Evolutionary conservation across 768 basidiomycete genomes (phyloP), one percentile per base, ranked within the genome.

Genomic region (Tephrocybe sp.): DNA sequence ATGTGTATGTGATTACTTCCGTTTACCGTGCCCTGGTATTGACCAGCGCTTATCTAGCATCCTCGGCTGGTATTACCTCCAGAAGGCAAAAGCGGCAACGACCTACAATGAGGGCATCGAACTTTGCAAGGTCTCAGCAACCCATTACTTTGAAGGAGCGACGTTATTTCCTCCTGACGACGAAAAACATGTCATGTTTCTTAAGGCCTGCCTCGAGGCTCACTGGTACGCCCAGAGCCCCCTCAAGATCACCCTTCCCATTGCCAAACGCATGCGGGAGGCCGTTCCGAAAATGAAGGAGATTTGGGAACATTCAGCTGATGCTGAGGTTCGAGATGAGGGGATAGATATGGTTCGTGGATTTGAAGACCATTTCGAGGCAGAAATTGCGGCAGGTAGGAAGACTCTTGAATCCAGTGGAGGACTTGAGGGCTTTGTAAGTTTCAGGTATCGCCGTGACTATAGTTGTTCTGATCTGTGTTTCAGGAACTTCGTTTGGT

Each of bases 1-100:
- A 70, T n/a, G 61, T 69, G 73, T 73, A 53, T 34, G 69, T n/a
- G n/a, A n/a, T n/a, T n/a, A n/a, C n/a, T 60, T 27, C 34, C 45
- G 2, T 9, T 36, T 41, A n/a, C n/a, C 18, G 13, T 18, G 24
- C 13, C 42, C 33, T 12, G 8, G 13, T 2, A 12, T 24, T n/a
- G n/a, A n/a, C n/a, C n/a, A n/a, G n/a, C n/a, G n/a, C 16, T 27
- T 13, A 23, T 21, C 18, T 41, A 68, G 68, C 15, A 58, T 61
- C 24, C 56, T 65, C 11, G 68, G 61, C 3, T 69, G 61, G 60
- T 65, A 60, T 50, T 61, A 69, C 43, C 49, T 59, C 42, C 58
- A 59, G 40, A 57, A 53, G 34, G 48, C 41, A 42, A 13, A 24
- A 12, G 48, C 33, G 27, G 16, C 33, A 36, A 19, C n/a, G 1